Conservation (phyloP, 2,329 filamentous ascomycete genomes). For the Fusarium heterosporum region DNA sequence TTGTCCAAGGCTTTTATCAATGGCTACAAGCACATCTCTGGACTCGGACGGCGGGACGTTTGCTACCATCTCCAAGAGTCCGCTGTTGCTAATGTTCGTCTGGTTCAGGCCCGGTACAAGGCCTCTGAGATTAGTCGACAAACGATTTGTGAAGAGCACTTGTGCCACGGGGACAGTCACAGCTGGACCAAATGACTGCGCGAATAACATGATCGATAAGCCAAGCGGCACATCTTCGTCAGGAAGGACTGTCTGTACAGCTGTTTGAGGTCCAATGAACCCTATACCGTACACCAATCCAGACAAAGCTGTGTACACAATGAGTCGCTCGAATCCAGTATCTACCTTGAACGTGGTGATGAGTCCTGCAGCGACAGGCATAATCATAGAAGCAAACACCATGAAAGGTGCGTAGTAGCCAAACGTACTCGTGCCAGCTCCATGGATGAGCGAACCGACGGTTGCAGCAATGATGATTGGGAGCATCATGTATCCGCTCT, state of each 20-base stretch:
- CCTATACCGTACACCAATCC: conserved; percentile 30
- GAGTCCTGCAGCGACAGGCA: conserved; percentile 15
- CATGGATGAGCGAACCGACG: conserved; percentile 21
- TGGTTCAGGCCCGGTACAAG: not conserved
- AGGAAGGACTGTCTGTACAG: conserved; percentile 15
- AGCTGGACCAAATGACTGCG: conserved; percentile 38
- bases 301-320: conserved; percentile 14
- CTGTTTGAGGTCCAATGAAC: conserved; percentile 23
- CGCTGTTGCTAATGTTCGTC: not conserved
- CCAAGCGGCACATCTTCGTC: conserved; percentile 31
- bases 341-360: conserved; percentile 21
- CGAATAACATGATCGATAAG: conserved; percentile 40
- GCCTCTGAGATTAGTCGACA: conserved; percentile 14
- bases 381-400: conserved; percentile 17
- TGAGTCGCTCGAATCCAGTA: conserved; percentile 6
- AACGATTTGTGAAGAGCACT: conserved; percentile 31
- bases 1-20: conserved; percentile 14
- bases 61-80: not conserved
- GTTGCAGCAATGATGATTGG: conserved; percentile 31
- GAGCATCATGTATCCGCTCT: conserved; percentile 45
- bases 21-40: not conserved
- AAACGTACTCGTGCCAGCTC: conserved; percentile 14
- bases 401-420: conserved; percentile 33
- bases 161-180: conserved; percentile 33
- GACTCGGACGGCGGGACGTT: not conserved